Evolutionary conservation across 2,329 filamentous ascomycete species (phyloP).

Genomic region (Madurella mycetomatis): DNA sequence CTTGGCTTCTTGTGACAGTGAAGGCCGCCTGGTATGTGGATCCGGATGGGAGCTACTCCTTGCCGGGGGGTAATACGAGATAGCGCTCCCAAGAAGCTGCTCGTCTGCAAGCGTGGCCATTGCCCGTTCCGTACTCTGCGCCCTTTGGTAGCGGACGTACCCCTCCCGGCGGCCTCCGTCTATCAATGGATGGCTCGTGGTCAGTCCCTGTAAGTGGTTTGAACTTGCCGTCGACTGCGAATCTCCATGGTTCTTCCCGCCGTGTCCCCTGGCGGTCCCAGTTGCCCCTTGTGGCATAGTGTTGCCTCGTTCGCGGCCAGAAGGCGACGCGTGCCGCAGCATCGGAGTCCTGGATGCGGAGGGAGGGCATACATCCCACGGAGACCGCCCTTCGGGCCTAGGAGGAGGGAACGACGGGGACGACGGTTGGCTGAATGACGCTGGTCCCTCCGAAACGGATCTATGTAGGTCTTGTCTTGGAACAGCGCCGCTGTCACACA

Average conservation of each 20-base stretch:
- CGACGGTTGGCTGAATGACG: not conserved
- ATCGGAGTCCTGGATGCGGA: constrained; percentile 31
- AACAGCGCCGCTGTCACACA: not conserved
- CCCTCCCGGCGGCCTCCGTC: constrained; percentile 22
- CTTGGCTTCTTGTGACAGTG: constrained; percentile 26
- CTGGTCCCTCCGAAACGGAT: constrained; percentile 13
- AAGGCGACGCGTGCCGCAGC: constrained; percentile 23
- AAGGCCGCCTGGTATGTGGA: constrained; percentile 22
- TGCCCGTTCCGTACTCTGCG: constrained; percentile 29
- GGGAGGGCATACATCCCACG: constrained; percentile 27
- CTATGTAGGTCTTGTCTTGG: constrained; percentile 2
- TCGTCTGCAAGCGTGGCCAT: constrained; percentile 28
- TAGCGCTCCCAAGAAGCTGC: constrained; percentile 16
- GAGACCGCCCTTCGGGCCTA: constrained; percentile 7
- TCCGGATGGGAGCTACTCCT: constrained; percentile 19
- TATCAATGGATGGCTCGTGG: not conserved
- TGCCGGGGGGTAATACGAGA: constrained; percentile 17
- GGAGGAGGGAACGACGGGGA: not conserved
- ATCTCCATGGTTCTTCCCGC: too few species aligned
- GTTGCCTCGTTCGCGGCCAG: constrained; percentile 20
- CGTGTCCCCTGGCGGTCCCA: not conserved
- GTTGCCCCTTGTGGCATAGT: constrained; percentile 13
- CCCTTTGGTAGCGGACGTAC: constrained; percentile 27
- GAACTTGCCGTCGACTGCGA: too few species aligned
- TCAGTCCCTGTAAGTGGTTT: constrained; percentile 21